Base-by-base conservation (phyloP, 2,329 filamentous ascomycete genomes). In the Neonectria sp. region DNA sequence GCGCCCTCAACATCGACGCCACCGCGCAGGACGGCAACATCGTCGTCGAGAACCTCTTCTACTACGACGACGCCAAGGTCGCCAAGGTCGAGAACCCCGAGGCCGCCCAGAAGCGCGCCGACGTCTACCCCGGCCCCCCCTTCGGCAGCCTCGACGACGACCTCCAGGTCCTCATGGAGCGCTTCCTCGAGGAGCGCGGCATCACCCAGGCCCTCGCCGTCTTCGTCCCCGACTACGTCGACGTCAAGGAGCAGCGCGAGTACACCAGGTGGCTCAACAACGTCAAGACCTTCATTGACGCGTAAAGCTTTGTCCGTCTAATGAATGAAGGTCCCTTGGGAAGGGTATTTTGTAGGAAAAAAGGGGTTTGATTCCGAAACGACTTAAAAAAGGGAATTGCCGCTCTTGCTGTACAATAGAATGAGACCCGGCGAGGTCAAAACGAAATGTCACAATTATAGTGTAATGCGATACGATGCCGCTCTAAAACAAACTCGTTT, bases 231-330 rank as follows among this genome's bases (percentile, higher is more conserved):
- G 95, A 98, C 81, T 99, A 97, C 85, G 95, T 98, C 78, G 95
- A 98, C 80, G 90, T 93, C 84, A 99, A 99, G 91, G 96, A 99
- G 90, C 95, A 98, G 90, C 93, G 91, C 84, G 96, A 99, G 88
- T 99, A 99, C 83, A 85, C 97, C 69, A 85, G 88, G 73, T 99
- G 97, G 96, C 86, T 99, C 81, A 89, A 91, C 82, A 93, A 93
- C 79, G 89, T 98, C 82, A 96, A 95, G 90, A 85, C 84, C 70
- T 98, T 98, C 79, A 86, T 98, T 73, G 92, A 93, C 79, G 91
- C 90, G 68, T 94, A 85, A 81, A 33, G 9, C 40, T 11, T 24
- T 24, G 3, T 5, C 24, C n/a, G 17, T n/a, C n/a, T 13, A 13
- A 55, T 27, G 51, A 4, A 55, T 29, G 57, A 51, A 24, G 9